phyloP scores from a whole-genome alignment of 768 basidiomycete genomes.

The Kwoniella newhampshirensis region DNA sequence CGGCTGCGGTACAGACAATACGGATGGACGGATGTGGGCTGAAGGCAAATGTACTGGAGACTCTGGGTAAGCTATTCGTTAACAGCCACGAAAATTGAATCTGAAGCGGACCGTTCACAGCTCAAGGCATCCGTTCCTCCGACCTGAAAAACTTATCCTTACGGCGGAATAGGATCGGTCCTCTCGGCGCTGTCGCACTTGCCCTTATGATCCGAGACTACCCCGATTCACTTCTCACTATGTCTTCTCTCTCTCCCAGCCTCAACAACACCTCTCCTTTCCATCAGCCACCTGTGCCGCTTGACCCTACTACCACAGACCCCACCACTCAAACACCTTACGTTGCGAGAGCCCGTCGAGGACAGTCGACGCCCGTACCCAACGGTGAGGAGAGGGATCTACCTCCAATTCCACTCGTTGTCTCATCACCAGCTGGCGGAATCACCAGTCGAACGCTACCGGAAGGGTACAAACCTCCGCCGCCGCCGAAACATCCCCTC shows the following conservation, averaged over 20 bases:
- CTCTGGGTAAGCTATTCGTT: slow-evolving; percentile 70
- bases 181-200: slow-evolving; percentile 82
- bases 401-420: slow-evolving; percentile 39
- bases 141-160: slow-evolving; percentile 84
- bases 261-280: slow-evolving; percentile 20
- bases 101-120: too few relatives aligned
- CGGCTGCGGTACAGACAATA: slow-evolving; percentile 64
- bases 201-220: slow-evolving; percentile 97
- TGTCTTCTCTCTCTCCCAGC: slow-evolving; percentile 44
- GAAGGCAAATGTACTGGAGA: slow-evolving; percentile 71
- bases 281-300: slow-evolving; percentile 4
- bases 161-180: slow-evolving; percentile 79
- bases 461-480: slow-evolving; percentile 57
- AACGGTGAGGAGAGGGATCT: slow-evolving; percentile 30
- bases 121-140: slow-evolving; percentile 77
- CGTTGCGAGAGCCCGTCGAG: slow-evolving; percentile 13
- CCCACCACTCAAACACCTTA: slow-evolving; percentile 11
- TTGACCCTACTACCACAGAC: too few relatives aligned
- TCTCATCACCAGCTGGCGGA: slow-evolving; percentile 33
- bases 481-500: slow-evolving; percentile 59
- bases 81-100: too few relatives aligned
- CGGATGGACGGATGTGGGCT: slow-evolving; percentile 83
- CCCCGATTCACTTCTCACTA: slow-evolving; percentile 65
- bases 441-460: slow-evolving; percentile 42
- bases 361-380: slow-evolving; percentile 21